phyloP scores from a whole-genome alignment of 2,329 filamentous ascomycete species.

The Zasmidium citrigriseum region DNA sequence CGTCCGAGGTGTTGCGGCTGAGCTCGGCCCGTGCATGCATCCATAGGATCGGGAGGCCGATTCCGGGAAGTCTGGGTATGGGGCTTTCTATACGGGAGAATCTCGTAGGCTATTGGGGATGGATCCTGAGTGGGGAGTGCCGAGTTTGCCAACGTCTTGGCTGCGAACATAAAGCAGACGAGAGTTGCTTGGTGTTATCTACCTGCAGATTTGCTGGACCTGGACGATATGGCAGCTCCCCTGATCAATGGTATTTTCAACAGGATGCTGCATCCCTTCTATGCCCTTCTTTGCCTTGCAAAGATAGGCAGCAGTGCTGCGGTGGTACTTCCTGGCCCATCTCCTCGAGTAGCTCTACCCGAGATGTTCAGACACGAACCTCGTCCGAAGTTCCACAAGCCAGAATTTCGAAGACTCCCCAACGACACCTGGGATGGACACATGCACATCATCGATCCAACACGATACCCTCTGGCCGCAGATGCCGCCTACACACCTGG shows the following conservation, averaged over 20 bases:
- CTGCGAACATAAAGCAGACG: not conserved
- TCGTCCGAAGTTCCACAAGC: not conserved
- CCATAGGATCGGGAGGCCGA: not conserved
- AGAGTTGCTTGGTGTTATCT: too few relatives aligned
- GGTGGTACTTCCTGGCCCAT: not conserved
- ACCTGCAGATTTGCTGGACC: too few relatives aligned
- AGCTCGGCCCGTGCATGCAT: not conserved
- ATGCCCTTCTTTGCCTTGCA: not conserved
- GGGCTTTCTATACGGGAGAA: not conserved
- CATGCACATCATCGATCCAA: not conserved
- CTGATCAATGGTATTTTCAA: not conserved
- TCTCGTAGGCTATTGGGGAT: not conserved
- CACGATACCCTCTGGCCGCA: not conserved
- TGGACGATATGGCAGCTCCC: not conserved
- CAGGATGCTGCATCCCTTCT: not conserved
- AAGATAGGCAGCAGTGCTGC: not conserved
- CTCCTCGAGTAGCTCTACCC: not conserved
- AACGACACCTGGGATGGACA: not conserved
- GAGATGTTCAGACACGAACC: not conserved
- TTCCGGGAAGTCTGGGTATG: not conserved
- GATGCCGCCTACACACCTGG: constrained; percentile 8
- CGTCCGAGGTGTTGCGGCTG: not conserved
- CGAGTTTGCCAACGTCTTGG: not conserved
- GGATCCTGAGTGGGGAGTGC: not conserved
- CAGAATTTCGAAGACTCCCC: not conserved